phyloP scores from a whole-genome alignment of 371 early-diverging fungal species.

The Mucor saturninus region DNA sequence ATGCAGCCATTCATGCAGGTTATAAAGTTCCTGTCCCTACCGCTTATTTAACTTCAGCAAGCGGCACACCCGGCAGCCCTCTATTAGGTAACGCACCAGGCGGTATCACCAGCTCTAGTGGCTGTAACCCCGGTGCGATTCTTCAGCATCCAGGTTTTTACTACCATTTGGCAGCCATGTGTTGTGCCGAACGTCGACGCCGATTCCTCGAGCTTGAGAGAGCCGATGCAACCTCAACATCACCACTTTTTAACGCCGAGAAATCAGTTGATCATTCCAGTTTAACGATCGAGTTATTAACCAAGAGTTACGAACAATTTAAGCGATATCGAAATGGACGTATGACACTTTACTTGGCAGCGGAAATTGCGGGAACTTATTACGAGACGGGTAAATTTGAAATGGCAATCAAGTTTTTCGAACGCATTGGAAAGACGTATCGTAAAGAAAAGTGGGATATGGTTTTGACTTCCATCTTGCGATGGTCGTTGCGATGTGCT shows the following conservation, averaged over 20 bases:
- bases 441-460: conserved; percentile 84
- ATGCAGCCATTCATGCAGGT: conserved; percentile 70
- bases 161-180: conserved; percentile 80
- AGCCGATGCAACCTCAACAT: conserved; percentile 6
- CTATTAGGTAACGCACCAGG: conserved; percentile 11
- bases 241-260: conserved; percentile 37
- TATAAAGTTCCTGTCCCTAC: conserved; percentile 70
- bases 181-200: conserved; percentile 73
- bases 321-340: conserved; percentile 74
- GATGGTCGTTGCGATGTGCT: conserved; percentile 75
- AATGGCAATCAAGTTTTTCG: conserved; percentile 89
- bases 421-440: conserved; percentile 86
- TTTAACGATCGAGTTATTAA: conserved; percentile 77
- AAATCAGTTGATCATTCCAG: conserved; percentile 68
- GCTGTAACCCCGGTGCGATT: conserved; percentile 64
- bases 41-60: conserved; percentile 31
- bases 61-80: conserved; percentile 30
- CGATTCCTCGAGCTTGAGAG: conserved; percentile 57
- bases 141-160: conserved; percentile 89
- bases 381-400: conserved; percentile 78
- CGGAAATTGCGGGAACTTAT: conserved; percentile 87
- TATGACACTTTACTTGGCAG: conserved; percentile 84
- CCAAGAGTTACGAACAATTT: conserved; percentile 89
- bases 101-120: conserved; percentile 18
- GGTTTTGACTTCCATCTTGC: conserved; percentile 71